Conservation (phyloP, 2,329 filamentous ascomycete species). For the Herpotrichia juniperi region DNA sequence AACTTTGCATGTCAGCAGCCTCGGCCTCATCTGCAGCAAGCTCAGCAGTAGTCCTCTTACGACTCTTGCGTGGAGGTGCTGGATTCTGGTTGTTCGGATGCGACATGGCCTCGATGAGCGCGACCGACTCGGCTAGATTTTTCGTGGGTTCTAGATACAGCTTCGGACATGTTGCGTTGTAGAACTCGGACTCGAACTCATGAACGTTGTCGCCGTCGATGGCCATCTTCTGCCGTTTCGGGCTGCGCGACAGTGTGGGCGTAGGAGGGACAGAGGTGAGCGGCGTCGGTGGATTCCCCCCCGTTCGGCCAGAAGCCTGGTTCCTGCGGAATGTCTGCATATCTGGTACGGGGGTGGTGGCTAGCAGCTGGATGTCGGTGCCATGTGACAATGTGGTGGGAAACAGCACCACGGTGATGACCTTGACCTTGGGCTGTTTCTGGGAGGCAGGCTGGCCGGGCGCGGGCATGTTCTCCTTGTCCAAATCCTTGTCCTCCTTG, state of each 20-base stretch:
- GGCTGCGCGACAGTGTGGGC: conserved; percentile 66
- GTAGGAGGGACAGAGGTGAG: conserved; percentile 60
- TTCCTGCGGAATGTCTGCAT: conserved; percentile 56
- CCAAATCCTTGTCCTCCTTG: conserved; percentile 46
- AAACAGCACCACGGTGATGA: conserved; percentile 81
- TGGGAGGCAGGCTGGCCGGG: conserved; percentile 52
- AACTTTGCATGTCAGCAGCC: conserved; percentile 85
- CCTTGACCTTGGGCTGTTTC: conserved; percentile 60
- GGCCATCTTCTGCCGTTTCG: conserved; percentile 75
- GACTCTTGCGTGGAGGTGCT: conserved; percentile 82
- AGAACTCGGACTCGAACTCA: conserved; percentile 76
- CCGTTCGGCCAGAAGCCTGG: conserved; percentile 52
- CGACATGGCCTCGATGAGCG: conserved; percentile 71
- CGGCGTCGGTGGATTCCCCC: conserved; percentile 71
- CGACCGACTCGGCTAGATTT: conserved; percentile 70
- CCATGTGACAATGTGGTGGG: conserved; percentile 79
- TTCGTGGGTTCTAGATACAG: conserved; percentile 79
- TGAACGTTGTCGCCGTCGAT: conserved; percentile 76
- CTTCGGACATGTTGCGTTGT: conserved; percentile 74
- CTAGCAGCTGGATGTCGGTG: conserved; percentile 77
- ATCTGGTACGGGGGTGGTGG: conserved; percentile 67
- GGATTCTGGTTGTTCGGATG: conserved; percentile 79
- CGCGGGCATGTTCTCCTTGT: conserved; percentile 66
- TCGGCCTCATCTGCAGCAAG: conserved; percentile 93
- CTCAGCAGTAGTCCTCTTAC: conserved; percentile 93